Percentiles rank a stretch among this genome's conserved stretches.
Conservation (phyloP, 2,329 filamentous ascomycete species). For the Aspergillus ochraceus region DNA sequence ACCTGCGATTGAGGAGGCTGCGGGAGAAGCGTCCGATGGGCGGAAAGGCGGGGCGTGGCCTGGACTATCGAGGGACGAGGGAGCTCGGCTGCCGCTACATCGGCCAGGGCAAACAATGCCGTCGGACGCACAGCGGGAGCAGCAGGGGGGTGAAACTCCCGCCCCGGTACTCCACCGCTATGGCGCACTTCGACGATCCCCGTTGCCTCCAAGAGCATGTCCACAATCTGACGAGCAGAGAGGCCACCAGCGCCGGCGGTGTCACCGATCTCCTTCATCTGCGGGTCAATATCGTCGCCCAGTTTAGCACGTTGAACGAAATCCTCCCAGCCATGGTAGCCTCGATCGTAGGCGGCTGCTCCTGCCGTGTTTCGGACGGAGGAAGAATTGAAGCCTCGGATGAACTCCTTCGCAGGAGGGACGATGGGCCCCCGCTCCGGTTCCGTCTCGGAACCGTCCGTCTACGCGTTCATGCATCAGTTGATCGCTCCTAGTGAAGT, state of each 20-base stretch:
- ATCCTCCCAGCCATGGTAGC: slow-evolving; percentile 40
- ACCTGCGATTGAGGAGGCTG: slow-evolving; percentile 15
- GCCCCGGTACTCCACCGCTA: slow-evolving; percentile 7
- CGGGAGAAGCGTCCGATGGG: slow-evolving; percentile 33
- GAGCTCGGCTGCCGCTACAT: slow-evolving; percentile 33
- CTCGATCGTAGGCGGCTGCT: slow-evolving; percentile 36
- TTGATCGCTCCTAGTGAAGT: slow-evolving; percentile 9
- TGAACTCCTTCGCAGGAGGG: slow-evolving; percentile 25
- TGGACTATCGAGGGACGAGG: slow-evolving; percentile 38
- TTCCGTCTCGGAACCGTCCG: slow-evolving; percentile 33
- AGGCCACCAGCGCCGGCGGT: slow-evolving; percentile 24
- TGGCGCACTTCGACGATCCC: slow-evolving; percentile 20
- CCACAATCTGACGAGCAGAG: slow-evolving; percentile 24
- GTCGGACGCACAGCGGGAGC: slow-evolving; percentile 19
- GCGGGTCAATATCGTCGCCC: slow-evolving; percentile 38
- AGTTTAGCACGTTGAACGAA: slow-evolving; percentile 41
- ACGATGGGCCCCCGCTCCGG: slow-evolving; percentile 25
- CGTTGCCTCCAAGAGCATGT: slow-evolving; percentile 31
- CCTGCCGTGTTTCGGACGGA: slow-evolving; percentile 35
- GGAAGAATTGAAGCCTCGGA: slow-evolving; percentile 38
- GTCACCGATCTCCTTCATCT: slow-evolving; percentile 39
- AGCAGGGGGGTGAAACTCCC: neutral
- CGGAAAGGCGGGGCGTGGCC: slow-evolving; percentile 44
- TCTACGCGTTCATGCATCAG: slow-evolving; percentile 19
- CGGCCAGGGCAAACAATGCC: slow-evolving; percentile 39